Evolutionary conservation across 2,329 filamentous ascomycete genomes (phyloP).

Genomic region (Fusarium drepaniforme): DNA sequence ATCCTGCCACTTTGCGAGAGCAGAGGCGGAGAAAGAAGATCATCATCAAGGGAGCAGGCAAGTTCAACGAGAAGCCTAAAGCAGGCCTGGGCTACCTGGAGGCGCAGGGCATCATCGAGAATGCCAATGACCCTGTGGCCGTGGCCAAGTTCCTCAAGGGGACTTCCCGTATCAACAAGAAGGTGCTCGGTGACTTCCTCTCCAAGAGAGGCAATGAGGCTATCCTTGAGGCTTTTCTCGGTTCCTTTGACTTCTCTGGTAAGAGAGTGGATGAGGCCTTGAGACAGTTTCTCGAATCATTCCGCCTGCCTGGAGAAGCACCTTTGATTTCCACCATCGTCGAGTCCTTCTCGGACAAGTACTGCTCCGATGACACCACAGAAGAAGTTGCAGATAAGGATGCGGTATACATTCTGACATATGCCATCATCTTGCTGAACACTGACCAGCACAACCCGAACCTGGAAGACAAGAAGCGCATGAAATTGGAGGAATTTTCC

Average conservation of each 20-base stretch:
- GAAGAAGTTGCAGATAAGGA: constrained; percentile 87
- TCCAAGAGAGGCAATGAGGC: constrained; percentile 90
- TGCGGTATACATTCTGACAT: constrained; percentile 89
- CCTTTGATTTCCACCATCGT: constrained; percentile 94
- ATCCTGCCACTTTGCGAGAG: constrained; percentile 73
- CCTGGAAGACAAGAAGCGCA: constrained; percentile 81
- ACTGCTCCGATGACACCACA: constrained; percentile 76
- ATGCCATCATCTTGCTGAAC: constrained; percentile 97
- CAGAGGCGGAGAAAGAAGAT: constrained; percentile 86
- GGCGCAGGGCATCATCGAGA: constrained; percentile 85
- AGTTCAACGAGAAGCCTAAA: constrained; percentile 97
- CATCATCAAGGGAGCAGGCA: constrained; percentile 87
- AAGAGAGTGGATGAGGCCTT: constrained; percentile 93
- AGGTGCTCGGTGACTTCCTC: constrained; percentile 89
- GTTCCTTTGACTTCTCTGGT: constrained; percentile 87
- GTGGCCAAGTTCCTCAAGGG: constrained; percentile 91
- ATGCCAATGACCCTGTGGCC: constrained; percentile 78
- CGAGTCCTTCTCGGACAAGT: constrained; percentile 87
- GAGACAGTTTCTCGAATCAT: constrained; percentile 87
- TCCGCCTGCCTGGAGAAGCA: constrained; percentile 94
- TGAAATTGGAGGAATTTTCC: constrained; percentile 86
- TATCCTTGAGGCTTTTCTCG: constrained; percentile 87
- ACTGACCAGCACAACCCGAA: constrained; percentile 98
- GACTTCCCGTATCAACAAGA: constrained; percentile 90
- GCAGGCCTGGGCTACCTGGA: constrained; percentile 87